Percentiles rank a stretch among this genome's conserved stretches.
These are phyloP conservation scores for Nannizzia gypsea DNA, from an alignment of 2,329 filamentous ascomycete species.

Conservation along the genomic window DNA sequence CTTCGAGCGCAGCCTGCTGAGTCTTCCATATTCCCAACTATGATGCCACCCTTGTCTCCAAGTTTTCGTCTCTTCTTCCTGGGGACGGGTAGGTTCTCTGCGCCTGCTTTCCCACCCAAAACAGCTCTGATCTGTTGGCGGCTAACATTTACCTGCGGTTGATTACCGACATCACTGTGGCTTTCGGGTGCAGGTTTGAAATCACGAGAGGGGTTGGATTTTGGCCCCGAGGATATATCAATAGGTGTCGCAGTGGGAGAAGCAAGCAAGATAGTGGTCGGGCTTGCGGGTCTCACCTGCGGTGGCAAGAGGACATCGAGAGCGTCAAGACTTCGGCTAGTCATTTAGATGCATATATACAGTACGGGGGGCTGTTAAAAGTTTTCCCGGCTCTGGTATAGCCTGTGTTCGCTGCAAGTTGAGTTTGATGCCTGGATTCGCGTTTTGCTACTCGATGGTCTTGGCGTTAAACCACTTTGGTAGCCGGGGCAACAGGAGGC, in stretches of 20 bases:
- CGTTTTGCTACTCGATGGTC: not conserved
- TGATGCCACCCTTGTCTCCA: not conserved
- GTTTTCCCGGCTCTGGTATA: not conserved
- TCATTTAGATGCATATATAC: not conserved
- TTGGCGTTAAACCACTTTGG: not conserved
- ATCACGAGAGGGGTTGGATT: not conserved
- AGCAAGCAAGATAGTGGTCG: not conserved
- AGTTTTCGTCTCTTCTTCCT: constrained; percentile 1
- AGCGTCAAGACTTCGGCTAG: not conserved
- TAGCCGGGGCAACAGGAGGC: not conserved
- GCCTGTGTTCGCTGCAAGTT: not conserved
- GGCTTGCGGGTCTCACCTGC: not conserved
- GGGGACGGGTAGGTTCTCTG: constrained; percentile 9
- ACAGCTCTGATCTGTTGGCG: not conserved
- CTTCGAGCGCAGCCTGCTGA: not conserved
- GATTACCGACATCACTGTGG: not conserved
- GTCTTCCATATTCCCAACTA: not conserved
- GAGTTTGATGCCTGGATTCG: not conserved
- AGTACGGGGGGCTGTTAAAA: not conserved
- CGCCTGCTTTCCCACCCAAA: constrained; percentile 4
- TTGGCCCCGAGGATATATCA: not conserved
- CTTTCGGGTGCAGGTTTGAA: not conserved
- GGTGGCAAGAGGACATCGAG: not conserved
- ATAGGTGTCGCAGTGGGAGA: not conserved
- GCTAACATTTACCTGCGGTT: not conserved